Evolutionary conservation across 345 rosid species (phyloP).

Genomic region (Aquilaria malaccensis): DNA sequence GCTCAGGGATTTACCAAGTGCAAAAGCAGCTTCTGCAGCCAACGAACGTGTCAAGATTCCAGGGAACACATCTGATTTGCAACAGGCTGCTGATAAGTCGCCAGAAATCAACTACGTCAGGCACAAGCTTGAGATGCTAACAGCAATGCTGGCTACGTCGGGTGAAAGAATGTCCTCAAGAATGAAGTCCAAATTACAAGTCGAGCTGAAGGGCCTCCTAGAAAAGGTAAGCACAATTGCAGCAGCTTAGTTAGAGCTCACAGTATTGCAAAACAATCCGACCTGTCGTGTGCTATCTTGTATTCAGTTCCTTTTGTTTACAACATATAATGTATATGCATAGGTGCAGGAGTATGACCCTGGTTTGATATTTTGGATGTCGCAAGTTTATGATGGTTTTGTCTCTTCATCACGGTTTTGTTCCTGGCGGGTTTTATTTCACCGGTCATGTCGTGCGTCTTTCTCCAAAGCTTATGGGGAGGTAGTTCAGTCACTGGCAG

Average conservation of each 20-base stretch:
- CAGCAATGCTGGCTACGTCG: slow-evolving; percentile 32
- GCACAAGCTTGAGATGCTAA: slow-evolving; percentile 39
- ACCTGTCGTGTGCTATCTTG: background rate
- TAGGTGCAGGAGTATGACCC: no score
- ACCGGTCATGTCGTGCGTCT: no score
- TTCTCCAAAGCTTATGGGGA: no score
- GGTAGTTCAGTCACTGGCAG: no score
- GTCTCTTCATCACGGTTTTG: no score
- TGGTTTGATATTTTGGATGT: no score
- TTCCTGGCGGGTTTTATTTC: no score
- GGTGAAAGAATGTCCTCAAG: slow-evolving; percentile 34
- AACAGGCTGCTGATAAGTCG: slow-evolving; percentile 10
- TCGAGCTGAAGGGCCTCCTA: slow-evolving; percentile 35
- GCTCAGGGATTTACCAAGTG: slow-evolving; percentile 15
- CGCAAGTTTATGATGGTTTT: no score
- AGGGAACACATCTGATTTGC: slow-evolving; percentile 11
- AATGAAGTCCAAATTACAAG: slow-evolving; percentile 36
- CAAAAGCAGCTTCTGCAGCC: slow-evolving; percentile 7
- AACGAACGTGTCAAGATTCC: slow-evolving; percentile 14
- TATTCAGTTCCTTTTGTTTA: background rate
- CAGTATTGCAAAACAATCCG: no score
- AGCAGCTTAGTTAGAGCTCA: slow-evolving; percentile 1
- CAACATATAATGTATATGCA: background rate
- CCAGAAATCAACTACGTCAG: slow-evolving; percentile 28
- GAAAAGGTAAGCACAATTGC: slow-evolving; percentile 30